phyloP scores from a whole-genome alignment of 1,139 yeast genomes.

The Yamadazyma oceani region DNA sequence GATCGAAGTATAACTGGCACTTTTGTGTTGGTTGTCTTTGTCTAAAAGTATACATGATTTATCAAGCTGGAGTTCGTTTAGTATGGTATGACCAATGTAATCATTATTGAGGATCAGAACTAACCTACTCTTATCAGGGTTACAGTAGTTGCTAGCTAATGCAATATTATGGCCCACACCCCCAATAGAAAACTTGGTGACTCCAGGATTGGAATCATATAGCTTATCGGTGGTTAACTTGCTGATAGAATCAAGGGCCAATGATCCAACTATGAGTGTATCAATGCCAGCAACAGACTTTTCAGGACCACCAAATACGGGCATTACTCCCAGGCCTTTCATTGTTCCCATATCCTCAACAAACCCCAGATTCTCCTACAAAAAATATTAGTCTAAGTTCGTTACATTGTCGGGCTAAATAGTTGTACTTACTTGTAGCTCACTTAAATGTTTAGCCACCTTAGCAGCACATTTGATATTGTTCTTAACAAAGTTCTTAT shows the following conservation, averaged over 20 bases:
- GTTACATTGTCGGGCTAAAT: no score
- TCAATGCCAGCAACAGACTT: no score
- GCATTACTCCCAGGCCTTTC: no score
- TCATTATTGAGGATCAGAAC: slow-evolving; percentile 65
- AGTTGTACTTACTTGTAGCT: slow-evolving; percentile 29
- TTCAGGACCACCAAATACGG: no score
- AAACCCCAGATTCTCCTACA: no score
- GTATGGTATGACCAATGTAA: slow-evolving; percentile 46
- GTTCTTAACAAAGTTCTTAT: slow-evolving; percentile 73
- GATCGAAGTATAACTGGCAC: slow-evolving; percentile 74
- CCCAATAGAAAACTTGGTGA: slow-evolving; percentile 58
- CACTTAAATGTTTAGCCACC: slow-evolving; percentile 58
- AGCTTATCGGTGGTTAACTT: slow-evolving; percentile 33
- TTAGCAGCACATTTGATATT: slow-evolving; percentile 70
- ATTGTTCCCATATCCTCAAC: no score
- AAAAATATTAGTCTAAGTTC: no score
- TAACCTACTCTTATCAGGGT: slow-evolving; percentile 35
- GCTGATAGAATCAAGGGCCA: slow-evolving; percentile 74
- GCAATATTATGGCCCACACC: slow-evolving; percentile 86
- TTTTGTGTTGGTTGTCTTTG: slow-evolving; percentile 20
- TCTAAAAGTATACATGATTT: slow-evolving; percentile 36
- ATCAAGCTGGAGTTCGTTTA: slow-evolving; percentile 34
- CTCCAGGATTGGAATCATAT: slow-evolving; percentile 77
- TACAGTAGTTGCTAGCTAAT: slow-evolving; percentile 43
- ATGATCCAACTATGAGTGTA: slow-evolving; percentile 64